Evolutionary conservation across 2,329 filamentous ascomycete species (phyloP), one percentile per base, ranked within the genome.

Genomic region (Aspergillus vadensis): DNA sequence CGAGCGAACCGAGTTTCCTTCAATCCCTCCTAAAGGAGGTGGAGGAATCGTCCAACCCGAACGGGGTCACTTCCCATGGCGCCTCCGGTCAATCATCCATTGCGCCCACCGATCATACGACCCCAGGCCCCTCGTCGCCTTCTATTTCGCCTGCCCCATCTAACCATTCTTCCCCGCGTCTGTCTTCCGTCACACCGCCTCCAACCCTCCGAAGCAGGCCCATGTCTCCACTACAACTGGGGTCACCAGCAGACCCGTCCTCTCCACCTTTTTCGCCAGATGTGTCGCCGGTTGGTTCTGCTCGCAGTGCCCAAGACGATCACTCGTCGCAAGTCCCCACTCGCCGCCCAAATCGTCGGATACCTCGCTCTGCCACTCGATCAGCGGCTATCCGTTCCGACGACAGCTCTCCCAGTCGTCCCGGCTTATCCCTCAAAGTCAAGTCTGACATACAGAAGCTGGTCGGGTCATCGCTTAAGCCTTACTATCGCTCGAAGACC

Each of bases 401-500:
- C 48, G 88, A 93, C 48, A 81, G 82, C 1, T 92, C 91, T n/a
- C 90, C 91, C 7, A 84, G 83, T 2, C 86, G 89, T 36, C 73
- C 81, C 7, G 79, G 79, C 6, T 85, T 97, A 69, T 90, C 93
- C 0, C 86, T 92, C 23, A 88, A 91, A 64, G 90, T 91, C 64
- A 99, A 99, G 76, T 88, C 91, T 67, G 92, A 88, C 71, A 90
- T 99, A 65, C 94, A 92, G 73, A 88, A 88, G 67, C 92, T 98
- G 77, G 95, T 98, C 67, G 91, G 91, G 65, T 82, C 84, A 44
- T 91, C 91, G 5, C 81, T 99, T 47, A 91, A 91, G 67, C 92
- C 93, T 32, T 86, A 92, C 66, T 98, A 94, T 82, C 85, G 88
- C 63, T 89, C 89, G 44, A 88, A 90, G 68, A 86, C 89, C 64